phyloP scores from a whole-genome alignment of 1,139 yeast species.

The Schwanniomyces etchellsii region DNA sequence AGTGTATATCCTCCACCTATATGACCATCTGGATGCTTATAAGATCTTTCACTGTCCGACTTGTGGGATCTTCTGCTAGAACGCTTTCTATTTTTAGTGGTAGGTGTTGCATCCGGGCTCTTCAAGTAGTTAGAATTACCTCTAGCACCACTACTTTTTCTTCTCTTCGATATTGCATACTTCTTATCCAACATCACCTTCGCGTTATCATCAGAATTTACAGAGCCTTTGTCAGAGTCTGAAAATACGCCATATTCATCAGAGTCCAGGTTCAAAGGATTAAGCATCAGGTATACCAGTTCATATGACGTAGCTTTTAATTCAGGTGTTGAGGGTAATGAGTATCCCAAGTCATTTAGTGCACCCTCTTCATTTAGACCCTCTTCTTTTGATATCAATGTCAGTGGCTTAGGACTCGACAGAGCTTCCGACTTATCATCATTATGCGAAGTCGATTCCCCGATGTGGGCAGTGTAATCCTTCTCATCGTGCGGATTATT shows the following conservation, averaged over 20 bases:
- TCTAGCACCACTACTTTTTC: conserved; percentile 3
- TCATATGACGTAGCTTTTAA: not conserved
- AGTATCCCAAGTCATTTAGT: not conserved
- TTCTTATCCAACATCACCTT: conserved; percentile 3
- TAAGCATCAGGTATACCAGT: not conserved
- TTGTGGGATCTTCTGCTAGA: conserved; percentile 25
- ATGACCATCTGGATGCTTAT: conserved; percentile 11
- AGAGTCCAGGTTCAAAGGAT: conserved; percentile 5
- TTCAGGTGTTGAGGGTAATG: not conserved
- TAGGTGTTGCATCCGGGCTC: conserved; percentile 13
- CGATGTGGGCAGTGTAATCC: too few relatives aligned
- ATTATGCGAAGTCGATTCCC: too few relatives aligned
- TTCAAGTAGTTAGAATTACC: conserved; percentile 6
- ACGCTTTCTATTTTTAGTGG: conserved; percentile 19
- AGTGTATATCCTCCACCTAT: conserved; percentile 36
- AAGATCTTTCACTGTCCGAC: conserved; percentile 25
- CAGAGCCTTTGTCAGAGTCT: conserved; percentile 36
- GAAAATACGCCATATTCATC: conserved; percentile 34
- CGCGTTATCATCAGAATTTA: conserved; percentile 22
- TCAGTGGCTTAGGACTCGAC: too few relatives aligned
- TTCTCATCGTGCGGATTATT: too few relatives aligned
- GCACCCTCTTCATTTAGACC: not conserved
- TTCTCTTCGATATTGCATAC: conserved; percentile 5
- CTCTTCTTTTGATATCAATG: too few relatives aligned
- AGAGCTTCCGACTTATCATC: too few relatives aligned